Percentiles rank a stretch among this genome's conserved stretches.
Conservation (phyloP, 2,329 filamentous ascomycete genomes). For the Calonectria pseudoreteaudii region DNA sequence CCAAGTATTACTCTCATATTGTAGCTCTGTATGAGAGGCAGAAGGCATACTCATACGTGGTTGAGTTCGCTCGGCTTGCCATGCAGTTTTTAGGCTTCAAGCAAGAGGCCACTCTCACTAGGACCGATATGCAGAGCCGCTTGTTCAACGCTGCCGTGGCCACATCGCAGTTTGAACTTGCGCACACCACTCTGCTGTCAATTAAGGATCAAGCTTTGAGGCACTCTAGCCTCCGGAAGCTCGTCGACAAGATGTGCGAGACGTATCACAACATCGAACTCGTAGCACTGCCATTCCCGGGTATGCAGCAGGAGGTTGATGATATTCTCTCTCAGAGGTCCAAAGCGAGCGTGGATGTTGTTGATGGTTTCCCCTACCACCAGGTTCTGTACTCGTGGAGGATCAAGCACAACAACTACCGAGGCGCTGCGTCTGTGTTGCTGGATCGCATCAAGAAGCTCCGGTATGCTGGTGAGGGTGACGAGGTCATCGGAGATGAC, state of each 20-base stretch:
- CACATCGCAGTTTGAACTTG: constrained; percentile 83
- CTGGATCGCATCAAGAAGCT: constrained; percentile 74
- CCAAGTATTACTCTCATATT: constrained; percentile 89
- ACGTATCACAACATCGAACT: constrained; percentile 75
- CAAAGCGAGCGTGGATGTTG: constrained; percentile 74
- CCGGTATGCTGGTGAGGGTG: constrained; percentile 68
- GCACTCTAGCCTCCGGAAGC: constrained; percentile 75
- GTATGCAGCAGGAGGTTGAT: constrained; percentile 83
- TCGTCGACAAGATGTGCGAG: constrained; percentile 78
- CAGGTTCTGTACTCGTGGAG: constrained; percentile 94
- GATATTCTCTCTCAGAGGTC: constrained; percentile 80
- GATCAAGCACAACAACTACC: constrained; percentile 85
- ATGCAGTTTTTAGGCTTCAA: constrained; percentile 68
- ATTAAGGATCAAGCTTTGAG: constrained; percentile 80
- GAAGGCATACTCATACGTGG: constrained; percentile 81
- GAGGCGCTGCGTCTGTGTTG: constrained; percentile 76
- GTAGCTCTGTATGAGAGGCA: constrained; percentile 83
- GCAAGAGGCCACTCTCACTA: constrained; percentile 55
- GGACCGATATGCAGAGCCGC: constrained; percentile 81
- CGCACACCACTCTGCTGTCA: constrained; percentile 81
- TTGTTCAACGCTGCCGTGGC: constrained; percentile 86
- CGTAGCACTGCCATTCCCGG: constrained; percentile 81
- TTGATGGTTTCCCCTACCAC: constrained; percentile 81
- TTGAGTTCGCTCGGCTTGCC: constrained; percentile 84
- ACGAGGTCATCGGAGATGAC: constrained; percentile 66